Evolutionary conservation across 345 rosid genomes (phyloP).

Genomic region (Populus ilicifolia): DNA sequence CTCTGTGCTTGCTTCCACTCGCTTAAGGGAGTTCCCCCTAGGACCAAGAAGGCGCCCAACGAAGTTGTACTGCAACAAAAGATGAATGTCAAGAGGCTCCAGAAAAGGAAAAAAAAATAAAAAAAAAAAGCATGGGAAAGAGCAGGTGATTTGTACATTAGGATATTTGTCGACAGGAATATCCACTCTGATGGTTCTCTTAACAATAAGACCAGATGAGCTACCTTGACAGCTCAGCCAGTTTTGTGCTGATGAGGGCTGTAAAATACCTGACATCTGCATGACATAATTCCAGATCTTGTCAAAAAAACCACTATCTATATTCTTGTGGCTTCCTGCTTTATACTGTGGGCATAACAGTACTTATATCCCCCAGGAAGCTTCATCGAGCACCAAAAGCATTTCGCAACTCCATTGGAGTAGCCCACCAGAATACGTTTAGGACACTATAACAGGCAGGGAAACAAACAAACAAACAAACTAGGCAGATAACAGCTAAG

Average conservation of each 20-base stretch:
- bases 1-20: slow-evolving; percentile 93
- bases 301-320: slow-evolving; percentile 20
- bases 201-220: slow-evolving; percentile 83
- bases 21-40: slow-evolving; percentile 93
- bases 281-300: slow-evolving; percentile 27
- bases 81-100: slow-evolving; percentile 18
- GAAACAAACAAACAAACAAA: neutral
- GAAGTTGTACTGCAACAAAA: slow-evolving; percentile 74
- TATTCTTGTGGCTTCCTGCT: neutral
- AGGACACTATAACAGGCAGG: neutral
- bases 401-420: slow-evolving; percentile 1
- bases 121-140: neutral
- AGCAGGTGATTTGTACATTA: slow-evolving; percentile 45
- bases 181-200: slow-evolving; percentile 84
- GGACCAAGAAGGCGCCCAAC: slow-evolving; percentile 99
- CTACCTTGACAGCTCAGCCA: slow-evolving; percentile 75
- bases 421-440: slow-evolving; percentile 4
- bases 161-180: slow-evolving; percentile 88
- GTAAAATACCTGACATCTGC: slow-evolving; percentile 66
- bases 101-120: neutral
- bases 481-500: neutral
- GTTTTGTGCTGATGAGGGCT: slow-evolving; percentile 59
- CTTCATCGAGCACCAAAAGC: neutral
- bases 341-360: slow-evolving; percentile 1
- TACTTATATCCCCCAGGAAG: neutral